Evolutionary conservation across 805 yeast genomes (phyloP).

Genomic region (Candida parachauliodes): DNA sequence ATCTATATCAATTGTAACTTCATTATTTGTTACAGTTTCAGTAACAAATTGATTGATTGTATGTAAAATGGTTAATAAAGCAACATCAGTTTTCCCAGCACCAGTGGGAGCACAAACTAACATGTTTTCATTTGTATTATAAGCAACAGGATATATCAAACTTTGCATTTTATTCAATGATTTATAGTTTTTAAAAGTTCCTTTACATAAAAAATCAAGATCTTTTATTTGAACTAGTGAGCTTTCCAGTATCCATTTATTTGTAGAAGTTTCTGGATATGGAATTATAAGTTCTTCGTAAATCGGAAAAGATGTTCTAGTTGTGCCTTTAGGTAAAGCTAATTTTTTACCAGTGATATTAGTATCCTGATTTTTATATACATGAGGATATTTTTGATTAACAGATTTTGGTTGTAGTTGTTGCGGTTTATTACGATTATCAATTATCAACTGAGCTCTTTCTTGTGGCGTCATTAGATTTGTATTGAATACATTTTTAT

Average conservation of each 20-base stretch:
- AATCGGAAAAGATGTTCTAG: slow-evolving; percentile 53
- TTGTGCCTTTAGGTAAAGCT: slow-evolving; percentile 77
- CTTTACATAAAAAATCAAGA: slow-evolving; percentile 74
- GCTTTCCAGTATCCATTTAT: slow-evolving; percentile 39
- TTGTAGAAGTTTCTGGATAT: slow-evolving; percentile 50
- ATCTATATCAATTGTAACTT: slow-evolving; percentile 59
- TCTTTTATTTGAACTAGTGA: slow-evolving; percentile 55
- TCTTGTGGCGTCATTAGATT: slow-evolving; percentile 50
- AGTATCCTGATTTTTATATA: slow-evolving; percentile 67
- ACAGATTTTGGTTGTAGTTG: slow-evolving; percentile 44
- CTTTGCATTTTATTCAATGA: slow-evolving; percentile 86
- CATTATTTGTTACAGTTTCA: slow-evolving; percentile 44
- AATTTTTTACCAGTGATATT: slow-evolving; percentile 78
- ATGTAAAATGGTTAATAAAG: slow-evolving; percentile 73
- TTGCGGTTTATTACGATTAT: slow-evolving; percentile 51
- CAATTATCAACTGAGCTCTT: slow-evolving; percentile 48
- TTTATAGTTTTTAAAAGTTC: slow-evolving; percentile 77
- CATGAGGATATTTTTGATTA: slow-evolving; percentile 75
- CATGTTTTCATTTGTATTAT: slow-evolving; percentile 91
- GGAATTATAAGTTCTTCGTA: slow-evolving; percentile 88
- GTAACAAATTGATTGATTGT: slow-evolving; percentile 70
- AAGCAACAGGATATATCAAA: slow-evolving; percentile 86
- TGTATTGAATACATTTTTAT: slow-evolving; percentile 26
- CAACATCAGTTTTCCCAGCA: slow-evolving; percentile 96
- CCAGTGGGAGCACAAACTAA: slow-evolving; percentile 97